A percentile compares a stretch with the other conserved stretches of the same genome.
Conservation (phyloP, 2,329 filamentous ascomycete genomes). For the Phialemonium atrogriseum region DNA sequence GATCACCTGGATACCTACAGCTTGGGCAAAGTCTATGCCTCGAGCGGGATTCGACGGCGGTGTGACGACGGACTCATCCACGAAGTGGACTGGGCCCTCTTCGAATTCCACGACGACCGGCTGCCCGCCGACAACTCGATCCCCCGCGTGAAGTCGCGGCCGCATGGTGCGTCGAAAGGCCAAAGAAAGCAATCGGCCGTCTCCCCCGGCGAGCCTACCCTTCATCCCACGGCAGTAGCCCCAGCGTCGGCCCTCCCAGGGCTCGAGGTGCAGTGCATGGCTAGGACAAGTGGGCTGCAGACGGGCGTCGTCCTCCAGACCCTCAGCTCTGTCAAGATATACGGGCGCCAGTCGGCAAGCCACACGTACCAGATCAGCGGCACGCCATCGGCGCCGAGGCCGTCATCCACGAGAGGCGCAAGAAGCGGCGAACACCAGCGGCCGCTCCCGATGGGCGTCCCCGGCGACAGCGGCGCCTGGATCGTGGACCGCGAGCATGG, state of each 20-base stretch:
- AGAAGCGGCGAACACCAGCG: conserved; percentile 2
- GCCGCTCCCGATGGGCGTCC: conserved; percentile 49
- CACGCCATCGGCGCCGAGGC: conserved; percentile 13
- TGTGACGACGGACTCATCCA: conserved; percentile 65
- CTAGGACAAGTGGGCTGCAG: conserved; percentile 77
- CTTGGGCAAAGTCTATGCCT: conserved; percentile 79
- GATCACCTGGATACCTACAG: conserved; percentile 78
- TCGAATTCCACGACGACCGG: conserved; percentile 67
- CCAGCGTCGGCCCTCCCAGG: conserved; percentile 58
- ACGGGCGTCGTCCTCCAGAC: conserved; percentile 69
- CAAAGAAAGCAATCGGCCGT: background rate
- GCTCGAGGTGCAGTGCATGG: conserved; percentile 77
- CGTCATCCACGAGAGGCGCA: conserved; percentile 7
- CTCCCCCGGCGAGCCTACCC: conserved; percentile 22
- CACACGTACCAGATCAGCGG: conserved; percentile 57
- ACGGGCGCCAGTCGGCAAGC: conserved; percentile 72
- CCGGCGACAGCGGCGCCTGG: conserved; percentile 91
- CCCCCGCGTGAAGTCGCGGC: conserved; percentile 24
- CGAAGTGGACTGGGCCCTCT: conserved; percentile 93
- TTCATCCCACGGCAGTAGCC: conserved; percentile 51
- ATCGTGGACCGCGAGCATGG: conserved; percentile 74
- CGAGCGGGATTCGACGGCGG: conserved; percentile 77
- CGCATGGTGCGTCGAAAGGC: too few species aligned
- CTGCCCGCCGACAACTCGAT: conserved; percentile 67
- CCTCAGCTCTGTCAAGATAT: conserved; percentile 79